Percentiles rank a stretch among this genome's conserved stretches.
Evolutionary conservation across 2,329 filamentous ascomycete species (phyloP).

Genomic region (Apiospora aurea): DNA sequence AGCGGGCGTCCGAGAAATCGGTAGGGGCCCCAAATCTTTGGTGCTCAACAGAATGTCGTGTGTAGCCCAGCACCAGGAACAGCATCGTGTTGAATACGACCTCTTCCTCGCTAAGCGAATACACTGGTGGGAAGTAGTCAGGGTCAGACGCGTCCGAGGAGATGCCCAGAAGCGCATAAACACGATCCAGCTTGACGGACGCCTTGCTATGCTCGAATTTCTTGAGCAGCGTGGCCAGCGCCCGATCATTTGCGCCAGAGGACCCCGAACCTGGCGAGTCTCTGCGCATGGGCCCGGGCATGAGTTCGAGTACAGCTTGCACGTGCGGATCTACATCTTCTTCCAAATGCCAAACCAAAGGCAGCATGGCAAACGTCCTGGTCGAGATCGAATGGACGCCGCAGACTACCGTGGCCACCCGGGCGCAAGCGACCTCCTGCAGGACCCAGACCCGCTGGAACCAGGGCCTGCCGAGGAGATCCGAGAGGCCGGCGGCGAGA

Average conservation of each 20-base stretch:
- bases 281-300: neutral
- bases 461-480: neutral
- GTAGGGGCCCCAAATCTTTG: no score
- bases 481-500: neutral
- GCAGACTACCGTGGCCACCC: neutral
- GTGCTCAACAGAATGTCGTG: no score
- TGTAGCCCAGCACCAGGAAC: neutral
- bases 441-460: slow-evolving; percentile 32
- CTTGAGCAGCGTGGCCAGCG: neutral
- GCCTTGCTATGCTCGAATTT: neutral
- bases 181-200: neutral
- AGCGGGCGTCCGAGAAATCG: no score
- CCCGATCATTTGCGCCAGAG: neutral
- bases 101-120: neutral
- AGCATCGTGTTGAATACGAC: neutral
- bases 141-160: neutral
- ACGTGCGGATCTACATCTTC: neutral
- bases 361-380: neutral
- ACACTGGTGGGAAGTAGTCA: neutral
- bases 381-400: neutral
- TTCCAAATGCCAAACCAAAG: neutral
- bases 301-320: neutral
- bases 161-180: neutral
- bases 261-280: neutral
- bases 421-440: neutral